A percentile compares a stretch with the other conserved stretches of the same genome.
phyloP scores from a whole-genome alignment of 2,329 filamentous ascomycete species.

The Trichoderma semiorbis region DNA sequence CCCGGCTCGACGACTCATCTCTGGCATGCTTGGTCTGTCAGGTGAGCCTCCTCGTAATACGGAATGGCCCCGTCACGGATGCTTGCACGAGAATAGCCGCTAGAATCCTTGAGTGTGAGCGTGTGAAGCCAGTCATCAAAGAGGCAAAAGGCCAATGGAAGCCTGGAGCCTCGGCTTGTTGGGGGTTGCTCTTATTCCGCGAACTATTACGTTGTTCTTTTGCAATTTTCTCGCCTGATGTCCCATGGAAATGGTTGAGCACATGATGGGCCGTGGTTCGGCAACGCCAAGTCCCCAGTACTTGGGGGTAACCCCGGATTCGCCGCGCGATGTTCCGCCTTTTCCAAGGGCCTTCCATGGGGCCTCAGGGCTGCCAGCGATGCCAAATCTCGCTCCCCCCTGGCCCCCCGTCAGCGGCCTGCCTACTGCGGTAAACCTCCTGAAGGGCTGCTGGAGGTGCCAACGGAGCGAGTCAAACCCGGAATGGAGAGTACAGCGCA shows the following conservation, averaged over 20 bases:
- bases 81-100: not conserved
- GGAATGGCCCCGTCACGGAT: not conserved
- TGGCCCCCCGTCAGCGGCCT: not conserved
- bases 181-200: not conserved
- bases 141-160: not conserved
- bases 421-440: not conserved
- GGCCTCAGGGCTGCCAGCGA: not conserved
- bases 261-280: slow-evolving; percentile 17
- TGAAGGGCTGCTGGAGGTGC: not conserved
- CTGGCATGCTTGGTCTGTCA: slow-evolving; percentile 15
- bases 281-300: slow-evolving; percentile 1
- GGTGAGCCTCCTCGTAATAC: slow-evolving; percentile 5
- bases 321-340: slow-evolving; percentile 13
- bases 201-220: slow-evolving; percentile 13
- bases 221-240: not conserved
- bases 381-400: not conserved
- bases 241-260: slow-evolving; percentile 16
- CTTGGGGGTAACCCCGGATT: slow-evolving; percentile 15
- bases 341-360: not conserved
- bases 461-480: not conserved
- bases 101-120: not conserved
- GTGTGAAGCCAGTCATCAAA: not conserved
- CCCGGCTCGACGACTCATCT: slow-evolving; percentile 8
- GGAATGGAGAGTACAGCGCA: not conserved
- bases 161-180: slow-evolving; percentile 11